Conservation (phyloP, 2,329 filamentous ascomycete species). For the Hypoxylon sp. region DNA sequence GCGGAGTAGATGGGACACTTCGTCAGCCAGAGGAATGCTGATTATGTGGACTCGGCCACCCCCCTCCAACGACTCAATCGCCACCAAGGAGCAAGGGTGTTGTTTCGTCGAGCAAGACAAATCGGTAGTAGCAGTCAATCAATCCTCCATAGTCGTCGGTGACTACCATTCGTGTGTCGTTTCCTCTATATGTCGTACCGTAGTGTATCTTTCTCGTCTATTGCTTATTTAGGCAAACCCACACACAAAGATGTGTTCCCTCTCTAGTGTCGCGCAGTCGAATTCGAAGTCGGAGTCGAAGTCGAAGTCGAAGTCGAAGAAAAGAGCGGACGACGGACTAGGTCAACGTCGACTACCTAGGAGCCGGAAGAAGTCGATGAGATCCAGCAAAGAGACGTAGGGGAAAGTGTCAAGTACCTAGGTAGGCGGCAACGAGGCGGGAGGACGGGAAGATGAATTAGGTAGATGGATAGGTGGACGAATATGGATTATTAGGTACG, state of each 20-base stretch:
- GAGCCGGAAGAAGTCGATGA: slow-evolving; percentile 1
- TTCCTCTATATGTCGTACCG: slow-evolving; percentile 32
- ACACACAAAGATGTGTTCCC: slow-evolving; percentile 31
- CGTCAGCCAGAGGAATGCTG: slow-evolving; percentile 40
- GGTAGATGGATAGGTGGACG: slow-evolving; percentile 25
- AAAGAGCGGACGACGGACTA: slow-evolving; percentile 38
- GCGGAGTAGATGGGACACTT: slow-evolving; percentile 38
- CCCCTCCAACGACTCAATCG: slow-evolving; percentile 39
- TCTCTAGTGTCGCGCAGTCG: slow-evolving; percentile 34
- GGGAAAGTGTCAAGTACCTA: slow-evolving; percentile 1
- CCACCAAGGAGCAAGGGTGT: slow-evolving; percentile 40
- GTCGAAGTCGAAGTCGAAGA: slow-evolving; percentile 6
- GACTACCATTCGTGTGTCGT: slow-evolving; percentile 47
- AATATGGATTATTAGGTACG: slow-evolving; percentile 38
- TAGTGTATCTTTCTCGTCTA: slow-evolving; percentile 30
- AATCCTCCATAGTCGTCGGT: slow-evolving; percentile 49
- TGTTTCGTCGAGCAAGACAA: slow-evolving; percentile 40
- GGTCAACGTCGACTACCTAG: slow-evolving; percentile 32
- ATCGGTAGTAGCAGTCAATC: slow-evolving; percentile 41
- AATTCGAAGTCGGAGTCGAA: slow-evolving; percentile 4
- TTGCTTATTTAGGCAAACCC: slow-evolving; percentile 31
- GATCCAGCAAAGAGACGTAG: background rate
- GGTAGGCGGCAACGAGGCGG: slow-evolving; percentile 11
- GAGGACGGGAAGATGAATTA: slow-evolving; percentile 15
- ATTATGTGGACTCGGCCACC: slow-evolving; percentile 42